Evolutionary conservation across 2,329 filamentous ascomycete species (phyloP), one percentile per base, ranked within the genome.

Genomic region (Aspergillus unguis): DNA sequence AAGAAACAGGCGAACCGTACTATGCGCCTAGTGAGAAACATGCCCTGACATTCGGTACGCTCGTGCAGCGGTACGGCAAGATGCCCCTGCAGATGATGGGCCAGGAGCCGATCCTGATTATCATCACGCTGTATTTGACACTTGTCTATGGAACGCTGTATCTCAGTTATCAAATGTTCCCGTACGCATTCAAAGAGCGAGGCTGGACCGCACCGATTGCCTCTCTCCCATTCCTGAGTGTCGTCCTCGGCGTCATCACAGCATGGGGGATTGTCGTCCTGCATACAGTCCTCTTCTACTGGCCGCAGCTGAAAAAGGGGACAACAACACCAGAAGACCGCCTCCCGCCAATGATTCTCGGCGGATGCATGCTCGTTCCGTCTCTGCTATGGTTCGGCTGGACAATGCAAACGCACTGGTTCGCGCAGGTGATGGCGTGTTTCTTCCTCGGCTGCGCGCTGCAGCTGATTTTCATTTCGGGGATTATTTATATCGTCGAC

Each of bases 331-430:
- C 75, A 1, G 75, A 78, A 62, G 67, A 72, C 54, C 64, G 75
- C 44, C 64, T 79, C 1, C 67, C 73, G 1, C 70, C 73, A 1
- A 75, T 76, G 70, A 72, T 77, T 10, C 38, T 75, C 4, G 73
- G 71, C 11, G 71, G 69, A 1, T 55, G 71, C 5, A 53, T 74
- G 4, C 65, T 79, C 3, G 73, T 76, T 0, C 62, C 65, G 38
- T 73, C 75, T 43, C 56, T 78, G 3, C 75, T 77, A 54, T 75
- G 72, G 70, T 77, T 77, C 52, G 75, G 71, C 4, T 79, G 77
- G 77, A 65, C 68, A 5, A 70, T 70, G 1, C 67, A 65, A 37
- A 64, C 66, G 0, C 56, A 68, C 17, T 77, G 74, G 75, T 66
- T 73, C 5, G 68, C 71, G 1, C 73, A 75, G 26, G 71, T 75